phyloP scores from a whole-genome alignment of 2,329 filamentous ascomycete species.

The Metarhizium sp. region DNA sequence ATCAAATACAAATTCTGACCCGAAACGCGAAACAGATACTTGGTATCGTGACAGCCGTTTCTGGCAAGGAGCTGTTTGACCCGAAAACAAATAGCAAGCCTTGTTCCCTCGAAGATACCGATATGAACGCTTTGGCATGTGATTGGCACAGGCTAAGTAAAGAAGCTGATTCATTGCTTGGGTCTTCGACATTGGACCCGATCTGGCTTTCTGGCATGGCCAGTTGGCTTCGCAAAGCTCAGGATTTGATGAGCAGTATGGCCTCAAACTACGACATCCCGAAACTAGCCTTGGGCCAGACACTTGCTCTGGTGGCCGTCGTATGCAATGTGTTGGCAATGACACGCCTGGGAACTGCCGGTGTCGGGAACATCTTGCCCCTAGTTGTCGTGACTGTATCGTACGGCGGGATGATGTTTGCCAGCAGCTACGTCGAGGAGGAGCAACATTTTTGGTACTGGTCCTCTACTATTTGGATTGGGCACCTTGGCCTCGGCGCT shows the following conservation, averaged over 20 bases:
- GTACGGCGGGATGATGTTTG: slow-evolving; percentile 91
- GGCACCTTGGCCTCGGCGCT: slow-evolving; percentile 40
- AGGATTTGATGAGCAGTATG: slow-evolving; percentile 75
- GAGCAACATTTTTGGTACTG: slow-evolving; percentile 99
- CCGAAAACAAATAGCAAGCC: slow-evolving; percentile 22
- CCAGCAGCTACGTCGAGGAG: slow-evolving; percentile 94
- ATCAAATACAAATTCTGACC: slow-evolving; percentile 59
- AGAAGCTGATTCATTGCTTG: slow-evolving; percentile 14
- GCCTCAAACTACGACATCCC: slow-evolving; percentile 84
- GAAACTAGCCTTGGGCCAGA: slow-evolving; percentile 43
- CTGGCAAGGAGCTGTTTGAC: slow-evolving; percentile 40
- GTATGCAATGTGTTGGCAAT: slow-evolving; percentile 9
- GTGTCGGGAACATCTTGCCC: slow-evolving; percentile 21
- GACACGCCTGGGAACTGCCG: slow-evolving; percentile 7
- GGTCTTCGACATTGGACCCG: slow-evolving; percentile 19
- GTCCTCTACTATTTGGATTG: slow-evolving; percentile 63
- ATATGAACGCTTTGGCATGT: slow-evolving; percentile 55
- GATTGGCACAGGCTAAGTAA: slow-evolving; percentile 44
- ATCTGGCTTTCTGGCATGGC: slow-evolving; percentile 34
- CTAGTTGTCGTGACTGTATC: slow-evolving; percentile 44
- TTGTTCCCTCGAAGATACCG: slow-evolving; percentile 22
- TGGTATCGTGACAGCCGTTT: slow-evolving; percentile 65
- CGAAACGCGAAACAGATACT: slow-evolving; percentile 77
- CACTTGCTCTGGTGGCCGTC: slow-evolving; percentile 23
- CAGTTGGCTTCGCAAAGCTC: slow-evolving; percentile 61